These are phyloP conservation scores for Cyclocybe aegerita DNA, from an alignment of 768 basidiomycete species.

Conservation along the genomic window DNA sequence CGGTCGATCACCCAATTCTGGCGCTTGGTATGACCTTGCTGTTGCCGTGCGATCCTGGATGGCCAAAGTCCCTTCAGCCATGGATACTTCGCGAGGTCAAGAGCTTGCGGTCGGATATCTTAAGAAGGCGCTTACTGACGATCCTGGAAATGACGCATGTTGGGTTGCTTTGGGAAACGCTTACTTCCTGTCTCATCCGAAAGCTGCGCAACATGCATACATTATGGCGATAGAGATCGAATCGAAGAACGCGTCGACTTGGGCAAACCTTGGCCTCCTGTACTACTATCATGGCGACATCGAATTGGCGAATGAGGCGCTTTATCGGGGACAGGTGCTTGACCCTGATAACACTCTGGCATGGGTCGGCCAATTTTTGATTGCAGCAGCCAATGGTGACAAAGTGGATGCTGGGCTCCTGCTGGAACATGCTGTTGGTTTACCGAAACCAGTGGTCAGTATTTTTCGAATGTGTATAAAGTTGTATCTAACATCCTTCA, in stretches of 20 bases:
- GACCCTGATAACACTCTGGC: conserved; percentile 88
- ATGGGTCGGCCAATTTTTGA: conserved; percentile 88
- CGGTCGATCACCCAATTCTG: conserved; percentile 48
- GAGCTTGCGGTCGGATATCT: conserved; percentile 52
- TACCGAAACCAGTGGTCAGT: conserved; percentile 59
- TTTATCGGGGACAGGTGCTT: conserved; percentile 84
- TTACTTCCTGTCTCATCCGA: conserved; percentile 63
- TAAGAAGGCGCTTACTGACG: conserved; percentile 70
- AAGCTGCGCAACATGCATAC: conserved; percentile 87
- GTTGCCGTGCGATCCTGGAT: conserved; percentile 56
- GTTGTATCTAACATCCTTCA: conserved; percentile 26
- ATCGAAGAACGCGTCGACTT: conserved; percentile 74
- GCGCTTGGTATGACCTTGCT: conserved; percentile 76
- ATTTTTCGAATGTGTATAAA: not conserved
- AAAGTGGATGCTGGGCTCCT: conserved; percentile 62
- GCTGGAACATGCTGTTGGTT: conserved; percentile 69
- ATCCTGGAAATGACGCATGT: conserved; percentile 67
- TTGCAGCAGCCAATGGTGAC: conserved; percentile 62
- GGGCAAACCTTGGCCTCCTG: conserved; percentile 88
- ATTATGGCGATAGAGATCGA: conserved; percentile 87
- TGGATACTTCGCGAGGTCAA: conserved; percentile 29
- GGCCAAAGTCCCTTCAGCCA: conserved; percentile 21
- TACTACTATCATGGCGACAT: conserved; percentile 78
- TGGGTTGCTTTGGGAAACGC: conserved; percentile 86
- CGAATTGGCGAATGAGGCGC: conserved; percentile 82